Percentiles rank a stretch among this genome's conserved stretches.
Evolutionary conservation across 106 monocot species (phyloP).

Genomic region (Apostasia shenzhenica): DNA sequence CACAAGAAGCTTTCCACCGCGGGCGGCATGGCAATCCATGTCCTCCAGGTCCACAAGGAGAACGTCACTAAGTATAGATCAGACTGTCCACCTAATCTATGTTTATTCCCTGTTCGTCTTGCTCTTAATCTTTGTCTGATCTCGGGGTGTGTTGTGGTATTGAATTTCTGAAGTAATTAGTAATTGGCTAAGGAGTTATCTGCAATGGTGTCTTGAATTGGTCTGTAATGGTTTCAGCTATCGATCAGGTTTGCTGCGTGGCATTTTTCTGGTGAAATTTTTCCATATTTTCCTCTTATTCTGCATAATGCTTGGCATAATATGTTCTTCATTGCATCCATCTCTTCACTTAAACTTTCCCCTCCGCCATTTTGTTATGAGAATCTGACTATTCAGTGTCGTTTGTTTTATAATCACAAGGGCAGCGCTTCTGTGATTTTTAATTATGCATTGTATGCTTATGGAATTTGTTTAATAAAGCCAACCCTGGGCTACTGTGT

Average conservation of each 20-base stretch:
- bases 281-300: background rate
- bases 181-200: background rate
- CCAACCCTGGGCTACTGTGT: too few relatives aligned
- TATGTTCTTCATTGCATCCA: background rate
- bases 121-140: background rate
- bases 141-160: background rate
- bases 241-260: background rate
- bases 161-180: background rate
- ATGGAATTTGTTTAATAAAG: too few relatives aligned
- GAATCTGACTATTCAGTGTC: too few relatives aligned
- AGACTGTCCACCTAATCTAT: background rate
- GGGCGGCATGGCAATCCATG: conserved; percentile 95
- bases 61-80: conserved; percentile 70
- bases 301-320: background rate
- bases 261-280: background rate
- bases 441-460: too few relatives aligned
- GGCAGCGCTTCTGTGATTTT: too few relatives aligned
- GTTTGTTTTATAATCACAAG: too few relatives aligned
- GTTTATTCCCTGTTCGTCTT: background rate
- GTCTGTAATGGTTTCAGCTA: background rate
- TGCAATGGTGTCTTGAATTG: background rate
- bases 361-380: too few relatives aligned
- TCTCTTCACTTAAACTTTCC: too few relatives aligned
- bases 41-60: conserved; percentile 97
- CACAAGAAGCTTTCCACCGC: conserved; percentile 99